Evolutionary conservation across 768 basidiomycete genomes (phyloP).

Genomic region (Agrocybe praecox): DNA sequence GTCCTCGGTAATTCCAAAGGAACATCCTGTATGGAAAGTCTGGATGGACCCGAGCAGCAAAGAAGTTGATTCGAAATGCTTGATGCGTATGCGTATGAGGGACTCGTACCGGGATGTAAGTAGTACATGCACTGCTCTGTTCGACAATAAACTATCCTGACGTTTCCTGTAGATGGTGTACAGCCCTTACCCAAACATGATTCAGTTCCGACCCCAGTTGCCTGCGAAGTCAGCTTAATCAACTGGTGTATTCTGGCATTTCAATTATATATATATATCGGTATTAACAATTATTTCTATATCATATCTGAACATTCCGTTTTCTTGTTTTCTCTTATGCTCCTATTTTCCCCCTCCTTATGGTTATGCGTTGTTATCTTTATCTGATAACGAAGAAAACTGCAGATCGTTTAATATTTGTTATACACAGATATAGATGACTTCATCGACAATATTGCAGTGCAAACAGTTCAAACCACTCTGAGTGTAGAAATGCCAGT

Average conservation of each 20-base stretch:
- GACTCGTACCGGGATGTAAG: constrained; percentile 59
- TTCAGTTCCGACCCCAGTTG: constrained; percentile 41
- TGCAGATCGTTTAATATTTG: neutral
- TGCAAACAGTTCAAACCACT: neutral
- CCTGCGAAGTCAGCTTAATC: neutral
- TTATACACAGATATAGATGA: too few relatives aligned
- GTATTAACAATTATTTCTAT: too few relatives aligned
- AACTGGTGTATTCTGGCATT: too few relatives aligned
- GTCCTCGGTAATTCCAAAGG: constrained; percentile 42
- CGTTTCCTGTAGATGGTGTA: constrained; percentile 46
- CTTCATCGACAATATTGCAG: neutral
- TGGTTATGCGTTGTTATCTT: neutral
- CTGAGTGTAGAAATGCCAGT: too few relatives aligned
- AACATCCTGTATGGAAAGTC: constrained; percentile 45
- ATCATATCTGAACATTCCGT: too few relatives aligned
- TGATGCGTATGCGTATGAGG: constrained; percentile 60
- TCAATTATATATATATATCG: too few relatives aligned
- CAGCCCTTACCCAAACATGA: constrained; percentile 54
- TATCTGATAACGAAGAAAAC: constrained; percentile 21
- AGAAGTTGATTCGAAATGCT: constrained; percentile 54
- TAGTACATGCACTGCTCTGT: neutral
- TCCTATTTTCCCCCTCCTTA: too few relatives aligned
- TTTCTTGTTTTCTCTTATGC: too few relatives aligned
- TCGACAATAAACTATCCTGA: neutral
- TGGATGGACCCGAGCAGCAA: constrained; percentile 46